Evolutionary conservation across 2,329 filamentous ascomycete genomes (phyloP).

Genomic region (Microdochium nivale): DNA sequence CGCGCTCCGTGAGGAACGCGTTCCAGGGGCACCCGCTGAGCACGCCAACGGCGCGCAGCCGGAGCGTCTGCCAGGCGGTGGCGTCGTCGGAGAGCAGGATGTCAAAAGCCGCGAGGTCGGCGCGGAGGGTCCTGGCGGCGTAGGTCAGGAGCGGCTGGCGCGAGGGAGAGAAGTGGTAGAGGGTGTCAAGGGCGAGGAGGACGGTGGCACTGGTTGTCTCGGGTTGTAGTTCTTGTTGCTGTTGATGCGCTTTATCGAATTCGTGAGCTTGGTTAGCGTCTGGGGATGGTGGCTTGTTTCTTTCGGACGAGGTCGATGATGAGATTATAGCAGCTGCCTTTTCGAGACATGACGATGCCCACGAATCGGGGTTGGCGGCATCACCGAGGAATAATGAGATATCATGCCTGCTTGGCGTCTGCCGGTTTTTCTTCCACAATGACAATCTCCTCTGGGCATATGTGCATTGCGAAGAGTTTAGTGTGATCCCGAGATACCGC

Average conservation of each 20-base stretch:
- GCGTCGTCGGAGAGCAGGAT: slow-evolving; percentile 30
- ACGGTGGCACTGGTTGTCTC: background rate
- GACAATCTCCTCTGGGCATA: slow-evolving; percentile 18
- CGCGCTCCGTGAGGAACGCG: slow-evolving; percentile 36
- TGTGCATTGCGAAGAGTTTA: slow-evolving; percentile 35
- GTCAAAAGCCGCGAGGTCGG: slow-evolving; percentile 47
- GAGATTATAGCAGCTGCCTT: background rate
- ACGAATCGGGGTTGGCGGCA: slow-evolving; percentile 35
- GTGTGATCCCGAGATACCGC: slow-evolving; percentile 44
- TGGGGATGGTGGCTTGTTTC: too few relatives aligned
- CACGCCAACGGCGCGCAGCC: slow-evolving; percentile 32
- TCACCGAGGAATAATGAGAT: slow-evolving; percentile 37
- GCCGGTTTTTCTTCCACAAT: slow-evolving; percentile 1
- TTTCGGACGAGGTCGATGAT: background rate
- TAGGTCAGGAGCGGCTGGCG: slow-evolving; percentile 34
- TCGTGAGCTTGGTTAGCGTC: too few relatives aligned
- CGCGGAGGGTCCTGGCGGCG: slow-evolving; percentile 28
- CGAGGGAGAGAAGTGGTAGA: slow-evolving; percentile 49
- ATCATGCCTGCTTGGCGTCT: slow-evolving; percentile 7
- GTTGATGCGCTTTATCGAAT: background rate
- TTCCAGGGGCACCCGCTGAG: slow-evolving; percentile 37
- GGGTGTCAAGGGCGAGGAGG: slow-evolving; percentile 43
- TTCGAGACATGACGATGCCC: slow-evolving; percentile 16
- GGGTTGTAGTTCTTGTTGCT: background rate
- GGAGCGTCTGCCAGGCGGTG: slow-evolving; percentile 15